These are phyloP conservation scores for Echeveria elegans DNA, from an alignment of 164 flowering plant genomes.

Conservation along the genomic window DNA sequence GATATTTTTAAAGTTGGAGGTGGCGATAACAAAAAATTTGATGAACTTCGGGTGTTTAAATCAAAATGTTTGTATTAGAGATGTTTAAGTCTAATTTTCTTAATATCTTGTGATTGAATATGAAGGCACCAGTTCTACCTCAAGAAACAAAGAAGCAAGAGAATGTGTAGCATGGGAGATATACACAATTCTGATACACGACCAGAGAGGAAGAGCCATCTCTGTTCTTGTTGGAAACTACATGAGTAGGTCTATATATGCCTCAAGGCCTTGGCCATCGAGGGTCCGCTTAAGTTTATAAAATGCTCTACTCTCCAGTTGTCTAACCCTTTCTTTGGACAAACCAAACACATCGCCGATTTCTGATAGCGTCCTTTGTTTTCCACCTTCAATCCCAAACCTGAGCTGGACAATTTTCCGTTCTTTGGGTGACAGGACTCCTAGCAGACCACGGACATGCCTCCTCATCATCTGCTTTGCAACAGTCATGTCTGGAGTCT, in stretches of 20 bases:
- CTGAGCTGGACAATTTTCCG: slow-evolving; percentile 55
- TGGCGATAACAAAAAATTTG: too few relatives aligned
- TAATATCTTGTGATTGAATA: too few relatives aligned
- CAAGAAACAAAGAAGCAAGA: background rate
- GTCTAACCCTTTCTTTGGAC: slow-evolving; percentile 78
- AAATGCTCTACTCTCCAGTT: slow-evolving; percentile 65
- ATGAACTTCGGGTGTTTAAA: too few relatives aligned
- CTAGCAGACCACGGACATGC: slow-evolving; percentile 55
- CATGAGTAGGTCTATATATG: slow-evolving; percentile 36
- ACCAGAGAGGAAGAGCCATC: background rate
- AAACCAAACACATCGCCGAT: slow-evolving; percentile 51
- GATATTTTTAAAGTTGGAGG: too few relatives aligned
- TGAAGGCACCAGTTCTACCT: background rate
- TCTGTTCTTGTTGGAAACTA: slow-evolving; percentile 7
- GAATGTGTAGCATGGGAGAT: background rate
- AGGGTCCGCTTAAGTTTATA: slow-evolving; percentile 56
- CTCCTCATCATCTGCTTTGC: slow-evolving; percentile 68
- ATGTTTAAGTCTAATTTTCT: too few relatives aligned
- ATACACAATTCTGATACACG: background rate
- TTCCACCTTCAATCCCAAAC: slow-evolving; percentile 57
- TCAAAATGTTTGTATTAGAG: too few relatives aligned
- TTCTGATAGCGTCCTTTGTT: slow-evolving; percentile 39
- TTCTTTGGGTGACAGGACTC: slow-evolving; percentile 55
- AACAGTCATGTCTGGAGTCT: slow-evolving; percentile 45
- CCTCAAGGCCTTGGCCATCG: slow-evolving; percentile 44